Conservation (phyloP, 2,329 filamentous ascomycete species). For the Bisporella sp. region DNA sequence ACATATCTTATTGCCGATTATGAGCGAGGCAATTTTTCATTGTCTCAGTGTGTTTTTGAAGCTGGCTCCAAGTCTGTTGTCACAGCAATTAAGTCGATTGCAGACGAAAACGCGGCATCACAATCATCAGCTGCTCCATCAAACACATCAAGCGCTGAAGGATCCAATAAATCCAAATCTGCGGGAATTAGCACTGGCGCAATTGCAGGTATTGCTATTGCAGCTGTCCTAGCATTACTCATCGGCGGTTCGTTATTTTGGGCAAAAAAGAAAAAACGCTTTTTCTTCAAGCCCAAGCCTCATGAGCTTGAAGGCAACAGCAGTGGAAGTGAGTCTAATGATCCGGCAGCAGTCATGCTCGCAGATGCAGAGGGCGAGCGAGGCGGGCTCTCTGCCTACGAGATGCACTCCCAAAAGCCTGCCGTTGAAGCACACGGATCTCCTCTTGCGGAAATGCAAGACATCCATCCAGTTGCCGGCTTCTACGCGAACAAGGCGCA, state of each 20-base stretch:
- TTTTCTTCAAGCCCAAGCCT: not conserved
- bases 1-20: conserved; percentile 29
- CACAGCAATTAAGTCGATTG: not conserved
- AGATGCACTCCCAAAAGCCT: not conserved
- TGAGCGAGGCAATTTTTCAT: conserved; percentile 19
- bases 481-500: not conserved
- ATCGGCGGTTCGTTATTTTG: not conserved
- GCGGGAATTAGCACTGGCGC: not conserved
- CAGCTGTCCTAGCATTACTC: not conserved
- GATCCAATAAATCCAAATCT: not conserved
- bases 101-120: not conserved
- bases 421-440: not conserved
- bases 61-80: not conserved
- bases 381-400: not conserved
- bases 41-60: not conserved
- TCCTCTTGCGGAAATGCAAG: not conserved
- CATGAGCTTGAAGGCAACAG: not conserved
- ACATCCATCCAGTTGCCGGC: not conserved
- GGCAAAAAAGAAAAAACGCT: not conserved
- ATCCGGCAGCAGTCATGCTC: not conserved
- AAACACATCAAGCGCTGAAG: not conserved
- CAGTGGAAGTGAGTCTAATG: not conserved
- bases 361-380: not conserved
- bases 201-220: not conserved
- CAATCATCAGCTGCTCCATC: not conserved